Base-by-base conservation (phyloP, 768 basidiomycete species). In the Pleurotus eryngii region DNA sequence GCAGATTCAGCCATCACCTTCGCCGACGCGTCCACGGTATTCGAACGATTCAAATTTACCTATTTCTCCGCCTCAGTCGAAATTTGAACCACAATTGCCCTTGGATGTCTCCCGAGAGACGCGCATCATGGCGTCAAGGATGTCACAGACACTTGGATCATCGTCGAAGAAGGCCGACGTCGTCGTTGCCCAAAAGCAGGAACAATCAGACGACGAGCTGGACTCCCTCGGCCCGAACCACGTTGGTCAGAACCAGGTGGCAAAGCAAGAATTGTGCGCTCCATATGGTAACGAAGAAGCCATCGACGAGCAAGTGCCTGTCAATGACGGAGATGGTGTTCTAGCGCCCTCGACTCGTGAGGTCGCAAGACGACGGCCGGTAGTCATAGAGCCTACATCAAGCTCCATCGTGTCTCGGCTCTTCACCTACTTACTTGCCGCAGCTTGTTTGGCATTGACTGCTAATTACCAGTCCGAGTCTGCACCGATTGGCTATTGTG, bases 401-500 rank as follows among this genome's bases (percentile, higher is more conserved):
- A 54, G 57, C 54, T 64, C 71, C 24, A 62, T 72, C 59, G 57
- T 82, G 42, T 49, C 78, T 12, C 78, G 78, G n/a, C 24, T 83
- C n/a, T 18, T 87, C 46, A 63, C 71, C 53, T 57, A 76, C 58
- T 56, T 75, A 4, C 59, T 78, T 26, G 59, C 74, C 8, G 57
- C 79, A 20, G 65, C 70, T 15, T 60, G 70, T 17, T 71, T 68
- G 12, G 71, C 68, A 59, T 60, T 70, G 20, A 59, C 76, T 17
- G 61, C 76, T 63, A 75, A 76, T 15, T 89, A 84, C 75, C 92
- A 91, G 72, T 58, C 62, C 11, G 83, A 88, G 62, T 91, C 91
- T 4, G 74, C 85, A 2, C 68, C 76, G 9, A 84, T 94, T 62
- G 92, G 92, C 4, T 94, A 83, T 70, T 94, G 92, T 65, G 84